These are phyloP conservation scores for Nakazawaea sp. DNA, from an alignment of 805 yeast species.

Conservation along the genomic window DNA sequence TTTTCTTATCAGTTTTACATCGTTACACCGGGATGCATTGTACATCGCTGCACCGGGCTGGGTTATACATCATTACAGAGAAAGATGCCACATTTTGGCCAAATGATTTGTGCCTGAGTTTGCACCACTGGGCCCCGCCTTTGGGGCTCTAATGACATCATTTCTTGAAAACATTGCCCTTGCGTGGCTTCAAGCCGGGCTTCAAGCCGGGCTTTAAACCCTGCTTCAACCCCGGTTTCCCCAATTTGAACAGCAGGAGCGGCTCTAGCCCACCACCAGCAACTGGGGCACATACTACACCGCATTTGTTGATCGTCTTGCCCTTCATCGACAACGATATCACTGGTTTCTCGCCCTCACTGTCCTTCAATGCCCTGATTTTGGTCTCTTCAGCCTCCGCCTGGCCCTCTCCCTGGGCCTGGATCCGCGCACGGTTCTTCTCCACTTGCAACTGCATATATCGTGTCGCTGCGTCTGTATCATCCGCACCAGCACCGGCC, in stretches of 20 bases:
- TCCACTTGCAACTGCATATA: constrained; percentile 46
- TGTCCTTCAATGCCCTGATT: neutral
- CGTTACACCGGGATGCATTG: too few relatives aligned
- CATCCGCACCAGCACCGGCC: constrained; percentile 30
- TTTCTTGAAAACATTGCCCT: constrained; percentile 10
- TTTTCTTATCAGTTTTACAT: too few relatives aligned
- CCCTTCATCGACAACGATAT: constrained; percentile 1
- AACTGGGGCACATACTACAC: constrained; percentile 20
- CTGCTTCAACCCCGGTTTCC: neutral
- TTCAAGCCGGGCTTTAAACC: neutral
- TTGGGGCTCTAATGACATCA: too few relatives aligned
- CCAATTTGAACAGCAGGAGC: neutral
- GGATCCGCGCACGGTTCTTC: too few relatives aligned
- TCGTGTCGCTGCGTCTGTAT: constrained; percentile 36
- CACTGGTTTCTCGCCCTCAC: neutral
- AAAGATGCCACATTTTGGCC: neutral
- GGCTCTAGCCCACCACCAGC: constrained; percentile 8
- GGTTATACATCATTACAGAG: neutral
- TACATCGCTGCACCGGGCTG: too few relatives aligned
- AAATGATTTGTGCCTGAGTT: too few relatives aligned
- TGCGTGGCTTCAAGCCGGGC: constrained; percentile 9
- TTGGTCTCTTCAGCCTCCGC: constrained; percentile 3
- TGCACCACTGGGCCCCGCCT: too few relatives aligned
- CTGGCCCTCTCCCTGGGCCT: too few relatives aligned
- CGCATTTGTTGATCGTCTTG: constrained; percentile 22